These are phyloP conservation scores for Rhizoclosmatium globosum DNA, from an alignment of 192 early-diverging fungal species.

Conservation along the genomic window DNA sequence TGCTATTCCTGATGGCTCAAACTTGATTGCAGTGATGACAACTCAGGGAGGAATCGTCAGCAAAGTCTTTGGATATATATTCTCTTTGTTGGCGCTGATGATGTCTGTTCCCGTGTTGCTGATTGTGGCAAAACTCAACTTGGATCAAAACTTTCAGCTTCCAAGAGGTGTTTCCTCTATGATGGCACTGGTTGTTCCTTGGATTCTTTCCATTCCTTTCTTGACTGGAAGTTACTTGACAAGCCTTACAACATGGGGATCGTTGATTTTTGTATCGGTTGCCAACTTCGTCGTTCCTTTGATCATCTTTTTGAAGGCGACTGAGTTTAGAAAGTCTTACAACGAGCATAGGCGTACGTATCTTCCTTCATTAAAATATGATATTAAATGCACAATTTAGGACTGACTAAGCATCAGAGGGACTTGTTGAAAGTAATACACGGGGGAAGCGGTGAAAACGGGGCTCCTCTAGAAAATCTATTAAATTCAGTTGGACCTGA, in stretches of 20 bases:
- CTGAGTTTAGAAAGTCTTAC: slow-evolving; percentile 49
- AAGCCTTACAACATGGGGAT: slow-evolving; percentile 45
- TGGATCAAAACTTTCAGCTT: slow-evolving; percentile 34
- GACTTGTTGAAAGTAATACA: slow-evolving; percentile 36
- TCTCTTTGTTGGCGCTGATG: slow-evolving; percentile 21
- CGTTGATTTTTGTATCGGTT: slow-evolving; percentile 51
- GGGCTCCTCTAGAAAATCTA: no score
- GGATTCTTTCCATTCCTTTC: slow-evolving; percentile 47
- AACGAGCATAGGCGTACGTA: slow-evolving; percentile 39
- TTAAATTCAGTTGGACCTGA: background rate
- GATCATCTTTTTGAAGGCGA: slow-evolving; percentile 56
- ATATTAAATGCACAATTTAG: background rate
- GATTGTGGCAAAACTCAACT: slow-evolving; percentile 6
- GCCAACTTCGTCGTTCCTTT: slow-evolving; percentile 59
- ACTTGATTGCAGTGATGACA: slow-evolving; percentile 25
- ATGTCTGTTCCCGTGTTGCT: slow-evolving; percentile 30
- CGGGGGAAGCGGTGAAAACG: background rate
- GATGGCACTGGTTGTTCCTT: slow-evolving; percentile 47
- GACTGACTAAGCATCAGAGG: slow-evolving; percentile 35
- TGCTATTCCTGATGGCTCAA: slow-evolving; percentile 22
- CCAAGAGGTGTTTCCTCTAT: slow-evolving; percentile 14
- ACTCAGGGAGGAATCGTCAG: background rate
- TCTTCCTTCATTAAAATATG: background rate
- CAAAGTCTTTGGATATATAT: slow-evolving; percentile 35
- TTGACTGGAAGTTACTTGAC: slow-evolving; percentile 37